Evolutionary conservation across 2,329 filamentous ascomycete species (phyloP).

Genomic region (Macroventuria anomochaeta): DNA sequence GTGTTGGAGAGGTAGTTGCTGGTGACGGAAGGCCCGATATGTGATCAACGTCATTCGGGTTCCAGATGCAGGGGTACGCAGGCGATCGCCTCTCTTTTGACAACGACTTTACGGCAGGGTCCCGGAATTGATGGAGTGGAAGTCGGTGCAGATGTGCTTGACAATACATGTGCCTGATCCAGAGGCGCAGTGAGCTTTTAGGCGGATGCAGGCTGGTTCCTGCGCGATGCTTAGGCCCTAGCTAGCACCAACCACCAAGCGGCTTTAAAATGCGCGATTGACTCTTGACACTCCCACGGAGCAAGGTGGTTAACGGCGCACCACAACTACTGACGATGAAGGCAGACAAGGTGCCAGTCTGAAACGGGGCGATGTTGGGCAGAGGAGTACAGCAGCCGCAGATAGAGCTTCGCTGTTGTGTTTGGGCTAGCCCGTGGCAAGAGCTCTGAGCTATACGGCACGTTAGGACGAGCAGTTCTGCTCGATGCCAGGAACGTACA

Average conservation of each 20-base stretch:
- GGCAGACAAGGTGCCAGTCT: slow-evolving; percentile 40
- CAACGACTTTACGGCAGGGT: slow-evolving; percentile 37
- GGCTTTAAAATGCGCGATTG: slow-evolving; percentile 39
- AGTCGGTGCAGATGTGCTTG: slow-evolving; percentile 26
- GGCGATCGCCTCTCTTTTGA: slow-evolving; percentile 44
- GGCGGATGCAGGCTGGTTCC: slow-evolving; percentile 35
- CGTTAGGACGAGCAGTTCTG: slow-evolving; percentile 36
- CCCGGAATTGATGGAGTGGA: slow-evolving; percentile 34
- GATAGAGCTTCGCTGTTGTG: slow-evolving; percentile 32
- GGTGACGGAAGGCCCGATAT: slow-evolving; percentile 37
- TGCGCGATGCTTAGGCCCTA: slow-evolving; percentile 42
- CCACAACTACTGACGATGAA: slow-evolving; percentile 38
- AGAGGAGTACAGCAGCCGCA: slow-evolving; percentile 45
- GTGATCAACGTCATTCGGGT: slow-evolving; percentile 49
- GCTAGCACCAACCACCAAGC: slow-evolving; percentile 44
- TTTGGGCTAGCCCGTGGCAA: slow-evolving; percentile 38
- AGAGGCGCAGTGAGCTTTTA: slow-evolving; percentile 33
- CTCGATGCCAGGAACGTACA: slow-evolving; percentile 39
- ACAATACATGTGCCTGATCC: slow-evolving; percentile 19
- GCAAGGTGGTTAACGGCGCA: slow-evolving; percentile 24
- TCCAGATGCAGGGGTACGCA: slow-evolving; percentile 41
- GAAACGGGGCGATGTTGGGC: slow-evolving; percentile 42
- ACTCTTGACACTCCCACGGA: slow-evolving; percentile 31
- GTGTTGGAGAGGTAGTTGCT: slow-evolving; percentile 28
- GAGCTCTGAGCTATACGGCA: slow-evolving; percentile 33